Conservation (phyloP, 2,329 filamentous ascomycete genomes). For the Ceratocystis huliohia region DNA sequence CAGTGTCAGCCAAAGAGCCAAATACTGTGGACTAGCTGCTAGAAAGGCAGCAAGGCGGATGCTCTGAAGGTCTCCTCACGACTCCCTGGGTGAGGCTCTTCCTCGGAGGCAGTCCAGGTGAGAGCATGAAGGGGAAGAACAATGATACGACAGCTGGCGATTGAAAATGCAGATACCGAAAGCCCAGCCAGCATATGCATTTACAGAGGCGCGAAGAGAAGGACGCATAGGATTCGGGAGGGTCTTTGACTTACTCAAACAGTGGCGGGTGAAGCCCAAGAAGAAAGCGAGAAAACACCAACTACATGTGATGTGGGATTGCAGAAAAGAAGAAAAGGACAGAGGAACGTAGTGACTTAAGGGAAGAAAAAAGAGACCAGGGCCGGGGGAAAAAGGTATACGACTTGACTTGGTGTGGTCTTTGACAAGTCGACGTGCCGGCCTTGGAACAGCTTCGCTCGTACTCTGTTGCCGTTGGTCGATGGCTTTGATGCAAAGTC, state of each 20-base stretch:
- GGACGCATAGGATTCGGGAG: background rate
- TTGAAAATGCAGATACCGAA: background rate
- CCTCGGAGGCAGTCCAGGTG: too few species aligned
- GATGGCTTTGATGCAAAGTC: background rate
- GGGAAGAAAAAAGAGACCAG: background rate
- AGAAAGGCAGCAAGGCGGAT: too few species aligned
- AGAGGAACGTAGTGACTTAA: background rate
- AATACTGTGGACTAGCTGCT: too few species aligned
- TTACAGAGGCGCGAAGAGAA: background rate
- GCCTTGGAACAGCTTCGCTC: background rate
- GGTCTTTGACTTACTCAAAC: constrained; percentile 6
- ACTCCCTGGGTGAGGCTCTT: too few species aligned
- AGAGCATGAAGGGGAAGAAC: background rate
- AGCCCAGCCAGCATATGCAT: background rate
- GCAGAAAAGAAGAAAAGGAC: background rate
- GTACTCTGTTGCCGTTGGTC: background rate
- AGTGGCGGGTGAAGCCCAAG: constrained; percentile 7
- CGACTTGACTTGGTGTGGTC: background rate
- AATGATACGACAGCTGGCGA: background rate
- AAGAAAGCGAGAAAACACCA: background rate
- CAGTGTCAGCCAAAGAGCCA: too few species aligned
- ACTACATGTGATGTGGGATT: background rate
- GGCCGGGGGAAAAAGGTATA: background rate
- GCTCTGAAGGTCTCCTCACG: too few species aligned
- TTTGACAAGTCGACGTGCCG: background rate